phyloP scores from a whole-genome alignment of 140 eudicot genomes.

The Artemisia princeps region DNA sequence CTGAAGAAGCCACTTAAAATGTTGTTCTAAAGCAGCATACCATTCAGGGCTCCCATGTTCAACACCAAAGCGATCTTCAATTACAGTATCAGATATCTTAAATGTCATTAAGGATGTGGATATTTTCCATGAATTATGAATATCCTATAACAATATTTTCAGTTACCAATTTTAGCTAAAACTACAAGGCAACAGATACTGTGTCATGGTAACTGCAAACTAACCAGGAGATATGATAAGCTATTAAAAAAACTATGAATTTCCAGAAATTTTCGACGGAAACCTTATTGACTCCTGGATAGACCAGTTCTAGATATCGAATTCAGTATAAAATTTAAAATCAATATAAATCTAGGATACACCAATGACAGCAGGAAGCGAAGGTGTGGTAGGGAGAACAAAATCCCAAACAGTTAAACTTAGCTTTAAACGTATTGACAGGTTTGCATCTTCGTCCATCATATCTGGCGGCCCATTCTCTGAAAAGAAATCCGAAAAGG shows the following conservation, averaged over 20 bases:
- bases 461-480: constrained; percentile 67
- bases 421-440: constrained; percentile 64
- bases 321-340: background rate
- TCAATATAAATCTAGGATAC: constrained; percentile 51
- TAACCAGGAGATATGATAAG: no score
- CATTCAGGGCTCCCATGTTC: constrained; percentile 79
- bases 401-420: constrained; percentile 86
- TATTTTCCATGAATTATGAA: background rate
- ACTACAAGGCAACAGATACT: no score
- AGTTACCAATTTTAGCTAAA: no score
- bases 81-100: constrained; percentile 93
- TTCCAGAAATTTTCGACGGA: background rate
- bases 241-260: background rate
- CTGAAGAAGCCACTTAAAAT: constrained; percentile 86
- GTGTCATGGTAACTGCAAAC: no score
- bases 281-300: background rate
- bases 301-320: background rate
- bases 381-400: constrained; percentile 78
- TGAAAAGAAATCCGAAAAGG: constrained; percentile 62
- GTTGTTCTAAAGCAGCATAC: constrained; percentile 79
- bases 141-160: no score
- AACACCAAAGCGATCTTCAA: constrained; percentile 94
- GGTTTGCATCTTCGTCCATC: constrained; percentile 94
- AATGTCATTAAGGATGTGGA: constrained; percentile 34
- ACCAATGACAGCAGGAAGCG: constrained; percentile 95